Conservation (phyloP, 1,284 basidiomycete genomes). For the Melampsora larici-populina region DNA sequence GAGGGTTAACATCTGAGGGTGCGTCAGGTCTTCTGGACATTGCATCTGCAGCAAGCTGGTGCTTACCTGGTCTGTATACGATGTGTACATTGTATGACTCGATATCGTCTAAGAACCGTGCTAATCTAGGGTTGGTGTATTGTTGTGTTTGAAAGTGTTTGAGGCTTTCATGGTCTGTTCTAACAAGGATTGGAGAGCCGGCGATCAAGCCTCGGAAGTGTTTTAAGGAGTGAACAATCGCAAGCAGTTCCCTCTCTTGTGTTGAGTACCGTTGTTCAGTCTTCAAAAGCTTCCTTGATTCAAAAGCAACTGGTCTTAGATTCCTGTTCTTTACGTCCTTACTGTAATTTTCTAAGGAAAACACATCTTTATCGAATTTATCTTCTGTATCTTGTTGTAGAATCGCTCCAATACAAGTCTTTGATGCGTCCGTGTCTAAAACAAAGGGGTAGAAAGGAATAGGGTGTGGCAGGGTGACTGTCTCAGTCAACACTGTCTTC, state of each 20-base stretch:
- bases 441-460: background rate
- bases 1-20: background rate
- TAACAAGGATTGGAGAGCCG: conserved; percentile 6
- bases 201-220: conserved; percentile 5
- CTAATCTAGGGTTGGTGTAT: background rate
- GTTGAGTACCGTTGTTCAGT: conserved; percentile 1
- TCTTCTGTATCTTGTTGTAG: conserved; percentile 10
- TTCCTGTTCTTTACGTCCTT: background rate
- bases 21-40: conserved; percentile 13
- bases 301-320: background rate
- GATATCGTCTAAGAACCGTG: conserved; percentile 6
- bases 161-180: background rate
- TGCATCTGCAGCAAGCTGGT: conserved; percentile 16
- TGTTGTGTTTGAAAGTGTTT: conserved; percentile 22
- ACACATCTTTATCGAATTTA: background rate
- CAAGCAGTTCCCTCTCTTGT: conserved; percentile 8
- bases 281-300: background rate
- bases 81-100: conserved; percentile 8
- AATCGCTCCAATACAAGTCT: conserved; percentile 20
- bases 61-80: conserved; percentile 9
- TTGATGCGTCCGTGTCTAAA: too few species aligned
- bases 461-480: background rate
- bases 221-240: conserved; percentile 17
- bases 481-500: background rate
- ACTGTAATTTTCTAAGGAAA: background rate